phyloP scores from a whole-genome alignment of 352 stramenopile species.

The Phytopythium cucurbitacearum region DNA sequence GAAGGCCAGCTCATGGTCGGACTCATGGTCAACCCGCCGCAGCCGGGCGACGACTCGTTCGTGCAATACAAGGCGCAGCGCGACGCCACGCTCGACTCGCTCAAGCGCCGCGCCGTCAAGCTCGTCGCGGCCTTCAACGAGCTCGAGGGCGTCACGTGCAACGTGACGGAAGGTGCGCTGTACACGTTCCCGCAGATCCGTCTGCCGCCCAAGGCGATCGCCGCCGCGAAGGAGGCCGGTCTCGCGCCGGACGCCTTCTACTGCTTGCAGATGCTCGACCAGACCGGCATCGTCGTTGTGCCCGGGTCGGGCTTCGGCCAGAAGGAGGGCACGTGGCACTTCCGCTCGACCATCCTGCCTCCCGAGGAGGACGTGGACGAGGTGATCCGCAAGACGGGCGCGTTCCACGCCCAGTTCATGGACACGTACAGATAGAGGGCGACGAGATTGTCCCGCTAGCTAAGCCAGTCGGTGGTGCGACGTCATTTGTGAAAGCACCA shows the following conservation, averaged over 20 bases:
- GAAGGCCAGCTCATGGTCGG: constrained; percentile 97
- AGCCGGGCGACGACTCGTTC: constrained; percentile 87
- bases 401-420: constrained; percentile 97
- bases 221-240: constrained; percentile 64
- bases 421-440: constrained; percentile 83
- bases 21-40: constrained; percentile 97
- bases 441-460: too few species aligned
- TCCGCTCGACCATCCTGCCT: constrained; percentile 99
- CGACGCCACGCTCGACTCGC: constrained; percentile 88
- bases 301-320: constrained; percentile 98
- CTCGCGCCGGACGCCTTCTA: constrained; percentile 95
- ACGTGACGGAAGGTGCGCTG: constrained; percentile 96
- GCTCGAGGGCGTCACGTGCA: constrained; percentile 96
- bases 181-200: constrained; percentile 97
- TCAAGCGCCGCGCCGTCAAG: constrained; percentile 93
- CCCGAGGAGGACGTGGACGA: constrained; percentile 93
- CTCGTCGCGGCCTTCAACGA: constrained; percentile 93
- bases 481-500: constrained; percentile 7
- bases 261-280: constrained; percentile 94
- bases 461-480: too few species aligned
- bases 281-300: constrained; percentile 97
- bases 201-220: constrained; percentile 86
- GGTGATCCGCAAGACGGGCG: constrained; percentile 92
- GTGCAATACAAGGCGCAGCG: constrained; percentile 89
- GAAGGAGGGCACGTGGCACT: constrained; percentile 95